Conservation (phyloP, 2,329 filamentous ascomycete genomes). For the Ophiocordyceps camponoti-saundersi region DNA sequence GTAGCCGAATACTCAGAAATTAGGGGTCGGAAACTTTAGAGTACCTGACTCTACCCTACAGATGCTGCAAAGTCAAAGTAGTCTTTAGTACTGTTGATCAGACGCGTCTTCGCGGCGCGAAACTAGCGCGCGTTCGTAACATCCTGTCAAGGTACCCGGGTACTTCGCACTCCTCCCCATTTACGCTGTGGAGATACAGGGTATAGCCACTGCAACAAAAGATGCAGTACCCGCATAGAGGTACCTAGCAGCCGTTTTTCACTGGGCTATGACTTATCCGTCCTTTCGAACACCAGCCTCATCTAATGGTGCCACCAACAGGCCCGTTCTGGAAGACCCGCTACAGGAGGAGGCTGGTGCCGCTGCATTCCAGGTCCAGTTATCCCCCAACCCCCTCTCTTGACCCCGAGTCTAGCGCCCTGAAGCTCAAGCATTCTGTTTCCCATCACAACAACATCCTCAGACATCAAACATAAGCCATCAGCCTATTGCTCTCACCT, state of each 20-base stretch:
- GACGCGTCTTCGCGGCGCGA: slow-evolving; percentile 8
- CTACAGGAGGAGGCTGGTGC: slow-evolving; percentile 6
- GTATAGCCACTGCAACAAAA: too few relatives aligned
- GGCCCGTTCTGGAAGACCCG: neutral
- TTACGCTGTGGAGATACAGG: too few relatives aligned
- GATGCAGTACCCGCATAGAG: too few relatives aligned
- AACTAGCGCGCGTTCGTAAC: slow-evolving; percentile 10
- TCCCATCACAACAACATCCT: slow-evolving; percentile 4
- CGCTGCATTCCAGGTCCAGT: slow-evolving; percentile 1
- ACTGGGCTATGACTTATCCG: too few relatives aligned
- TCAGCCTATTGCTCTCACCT: neutral
- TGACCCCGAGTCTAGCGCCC: slow-evolving; percentile 4
- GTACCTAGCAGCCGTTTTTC: too few relatives aligned
- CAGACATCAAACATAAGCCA: slow-evolving; percentile 1
- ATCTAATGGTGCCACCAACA: neutral
- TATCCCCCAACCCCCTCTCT: slow-evolving; percentile 7
- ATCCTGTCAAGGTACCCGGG: neutral
- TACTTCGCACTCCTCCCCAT: too few relatives aligned
- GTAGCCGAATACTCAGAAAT: neutral
- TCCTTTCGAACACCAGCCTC: neutral
- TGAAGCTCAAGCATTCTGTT: slow-evolving; percentile 3
- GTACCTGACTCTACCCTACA: neutral
- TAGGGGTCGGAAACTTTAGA: neutral
- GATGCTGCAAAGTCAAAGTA: neutral
- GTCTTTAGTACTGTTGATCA: neutral